Evolutionary conservation across 306 rosid species (phyloP).

Genomic region (Cucumis sativus): Cucumber_9930_V3 NC_026657.2:39641001-39641500

Average conservation of each 20-base stretch:
- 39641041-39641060: slow-evolving; percentile 45
- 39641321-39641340: no score
- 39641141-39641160: no score
- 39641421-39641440: no score
- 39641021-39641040: slow-evolving; percentile 79
- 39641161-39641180: background rate
- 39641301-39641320: background rate
- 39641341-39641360: background rate
- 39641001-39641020: slow-evolving; percentile 43
- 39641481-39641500: no score
- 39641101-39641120: background rate
- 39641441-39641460: no score
- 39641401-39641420: no score
- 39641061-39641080: slow-evolving; percentile 22
- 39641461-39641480: no score
- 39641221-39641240: background rate
- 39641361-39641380: background rate
- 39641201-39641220: slow-evolving; percentile 2
- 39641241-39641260: background rate
- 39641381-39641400: background rate
- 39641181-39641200: background rate
- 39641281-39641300: background rate
- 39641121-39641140: background rate
- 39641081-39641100: slow-evolving; percentile 12
- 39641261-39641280: background rate